Percentiles rank a stretch among this genome's conserved stretches.
Evolutionary conservation across 352 stramenopile genomes (phyloP).

Genomic region (Peronospora destructor): DNA sequence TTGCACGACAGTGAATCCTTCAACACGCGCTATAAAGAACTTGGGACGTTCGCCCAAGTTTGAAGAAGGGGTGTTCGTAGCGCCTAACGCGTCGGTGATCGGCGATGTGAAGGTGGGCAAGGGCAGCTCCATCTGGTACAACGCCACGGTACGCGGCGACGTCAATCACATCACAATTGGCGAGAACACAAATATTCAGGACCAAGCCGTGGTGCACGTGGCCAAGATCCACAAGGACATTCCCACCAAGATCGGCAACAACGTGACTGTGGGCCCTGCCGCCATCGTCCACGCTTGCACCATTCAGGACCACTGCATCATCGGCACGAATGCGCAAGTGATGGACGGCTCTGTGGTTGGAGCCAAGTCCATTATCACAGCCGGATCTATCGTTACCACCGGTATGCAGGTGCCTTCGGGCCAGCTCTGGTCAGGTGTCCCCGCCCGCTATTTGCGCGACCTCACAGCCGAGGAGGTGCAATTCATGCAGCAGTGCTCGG

Average conservation of each 20-base stretch:
- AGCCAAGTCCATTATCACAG: conserved; percentile 85
- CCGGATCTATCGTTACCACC: conserved; percentile 84
- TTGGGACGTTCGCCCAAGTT: conserved; percentile 53
- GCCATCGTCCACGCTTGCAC: conserved; percentile 89
- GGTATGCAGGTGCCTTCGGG: conserved; percentile 84
- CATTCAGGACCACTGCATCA: conserved; percentile 89
- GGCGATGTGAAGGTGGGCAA: conserved; percentile 89
- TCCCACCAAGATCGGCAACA: conserved; percentile 86
- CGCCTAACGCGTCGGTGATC: conserved; percentile 89
- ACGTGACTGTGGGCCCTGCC: conserved; percentile 84
- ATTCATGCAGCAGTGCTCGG: conserved; percentile 86
- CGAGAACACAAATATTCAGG: conserved; percentile 89
- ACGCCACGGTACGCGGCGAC: conserved; percentile 86
- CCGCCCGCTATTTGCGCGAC: conserved; percentile 77
- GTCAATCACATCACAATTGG: conserved; percentile 92
- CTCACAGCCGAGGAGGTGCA: conserved; percentile 80
- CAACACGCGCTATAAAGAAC: conserved; percentile 73
- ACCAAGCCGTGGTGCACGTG: conserved; percentile 90
- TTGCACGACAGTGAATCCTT: conserved; percentile 60
- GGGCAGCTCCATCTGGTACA: conserved; percentile 90
- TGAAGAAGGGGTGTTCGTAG: conserved; percentile 72
- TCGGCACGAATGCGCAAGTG: conserved; percentile 88
- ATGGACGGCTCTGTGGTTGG: conserved; percentile 86
- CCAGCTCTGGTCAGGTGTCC: conserved; percentile 85
- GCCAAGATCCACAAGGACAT: conserved; percentile 90